Conservation (phyloP, 164 flowering plant species). For the Sedum album region DNA sequence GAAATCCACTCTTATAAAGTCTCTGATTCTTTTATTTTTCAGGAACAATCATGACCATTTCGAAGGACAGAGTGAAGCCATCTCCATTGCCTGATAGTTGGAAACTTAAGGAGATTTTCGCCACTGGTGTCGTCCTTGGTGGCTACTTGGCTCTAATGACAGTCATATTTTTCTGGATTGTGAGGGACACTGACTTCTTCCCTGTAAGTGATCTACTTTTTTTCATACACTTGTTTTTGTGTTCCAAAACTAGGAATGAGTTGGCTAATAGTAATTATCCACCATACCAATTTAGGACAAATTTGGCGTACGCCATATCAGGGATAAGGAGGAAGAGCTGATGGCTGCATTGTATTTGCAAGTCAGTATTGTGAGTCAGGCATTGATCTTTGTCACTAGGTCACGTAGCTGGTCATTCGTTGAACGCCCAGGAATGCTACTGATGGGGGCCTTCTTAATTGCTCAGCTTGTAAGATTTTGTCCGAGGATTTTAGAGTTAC, state of each 20-base stretch:
- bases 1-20: not conserved
- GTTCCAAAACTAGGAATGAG: not conserved
- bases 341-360: slow-evolving; percentile 6
- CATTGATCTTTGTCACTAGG: slow-evolving; percentile 11
- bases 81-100: slow-evolving; percentile 6
- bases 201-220: not conserved
- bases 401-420: slow-evolving; percentile 9
- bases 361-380: slow-evolving; percentile 11
- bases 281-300: slow-evolving; percentile 1
- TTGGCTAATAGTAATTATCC: not conserved
- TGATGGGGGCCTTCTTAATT: slow-evolving; percentile 6
- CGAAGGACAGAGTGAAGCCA: slow-evolving; percentile 4
- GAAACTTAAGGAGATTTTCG: slow-evolving; percentile 2
- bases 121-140: slow-evolving; percentile 3
- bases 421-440: slow-evolving; percentile 7
- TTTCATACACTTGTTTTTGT: not conserved
- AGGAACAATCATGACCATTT: slow-evolving; percentile 5
- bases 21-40: not conserved
- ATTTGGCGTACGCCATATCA: slow-evolving; percentile 7
- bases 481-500: not conserved
- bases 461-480: slow-evolving; percentile 10
- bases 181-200: not conserved
- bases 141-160: slow-evolving; percentile 5
- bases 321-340: not conserved
- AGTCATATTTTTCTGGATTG: slow-evolving; percentile 3